Conservation (phyloP, 176 grass and related monocot species). For the Paspalum vaginatum region DNA sequence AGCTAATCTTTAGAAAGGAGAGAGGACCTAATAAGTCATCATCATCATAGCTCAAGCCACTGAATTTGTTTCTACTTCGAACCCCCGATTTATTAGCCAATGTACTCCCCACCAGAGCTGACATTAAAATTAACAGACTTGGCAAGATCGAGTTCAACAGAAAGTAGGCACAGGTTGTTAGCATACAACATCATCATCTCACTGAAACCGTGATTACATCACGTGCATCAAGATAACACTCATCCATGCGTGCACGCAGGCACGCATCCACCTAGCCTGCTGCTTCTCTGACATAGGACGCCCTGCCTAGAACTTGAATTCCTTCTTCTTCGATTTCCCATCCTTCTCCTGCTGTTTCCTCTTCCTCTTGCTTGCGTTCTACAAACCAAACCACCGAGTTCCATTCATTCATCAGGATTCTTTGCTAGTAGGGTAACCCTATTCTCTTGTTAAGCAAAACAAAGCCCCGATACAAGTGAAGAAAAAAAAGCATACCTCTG, state of each 20-base stretch:
- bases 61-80: too few relatives aligned
- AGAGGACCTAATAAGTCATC: too few relatives aligned
- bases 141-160: too few relatives aligned
- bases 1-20: too few relatives aligned
- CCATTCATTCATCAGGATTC: not conserved
- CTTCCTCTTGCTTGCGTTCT: constrained; percentile 93
- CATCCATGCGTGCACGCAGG: not conserved
- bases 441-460: not conserved
- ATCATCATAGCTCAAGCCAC: too few relatives aligned
- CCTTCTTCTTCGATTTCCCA: constrained; percentile 93
- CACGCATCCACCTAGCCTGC: not conserved
- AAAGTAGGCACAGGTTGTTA: not conserved
- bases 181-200: not conserved
- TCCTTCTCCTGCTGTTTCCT: constrained; percentile 84
- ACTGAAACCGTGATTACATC: not conserved
- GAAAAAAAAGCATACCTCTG: constrained; percentile 54
- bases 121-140: too few relatives aligned
- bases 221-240: not conserved
- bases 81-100: too few relatives aligned
- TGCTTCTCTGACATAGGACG: too few relatives aligned
- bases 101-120: too few relatives aligned
- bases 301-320: constrained; percentile 83
- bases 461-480: not conserved
- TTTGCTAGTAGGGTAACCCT: not conserved
- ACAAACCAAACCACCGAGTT: constrained; percentile 1